A percentile compares a stretch with the other conserved stretches of the same genome.
Evolutionary conservation across 2,329 filamentous ascomycete genomes (phyloP).

Genomic region (Penicillium occitanis): DNA sequence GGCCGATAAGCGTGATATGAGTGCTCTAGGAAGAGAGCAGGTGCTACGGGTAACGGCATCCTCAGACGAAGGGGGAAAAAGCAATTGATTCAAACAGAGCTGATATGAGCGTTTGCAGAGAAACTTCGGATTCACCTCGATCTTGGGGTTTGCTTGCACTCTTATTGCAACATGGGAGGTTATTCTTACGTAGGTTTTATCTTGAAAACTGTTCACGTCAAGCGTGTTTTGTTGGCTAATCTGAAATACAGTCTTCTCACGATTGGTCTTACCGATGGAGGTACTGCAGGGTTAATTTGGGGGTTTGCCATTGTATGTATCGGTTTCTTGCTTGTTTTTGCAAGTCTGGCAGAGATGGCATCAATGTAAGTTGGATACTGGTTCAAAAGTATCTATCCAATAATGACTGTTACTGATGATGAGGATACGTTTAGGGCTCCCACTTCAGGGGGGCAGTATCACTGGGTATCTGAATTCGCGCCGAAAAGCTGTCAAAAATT

Average conservation of each 20-base stretch:
- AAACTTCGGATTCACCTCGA: constrained; percentile 48
- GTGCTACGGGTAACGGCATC: constrained; percentile 35
- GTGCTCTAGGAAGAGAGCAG: constrained; percentile 39
- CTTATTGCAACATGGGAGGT: constrained; percentile 47
- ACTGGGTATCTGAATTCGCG: constrained; percentile 49
- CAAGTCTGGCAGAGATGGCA: constrained; percentile 44
- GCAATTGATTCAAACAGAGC: background rate
- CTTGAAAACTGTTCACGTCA: background rate
- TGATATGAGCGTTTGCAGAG: constrained; percentile 30
- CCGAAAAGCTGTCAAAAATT: constrained; percentile 42
- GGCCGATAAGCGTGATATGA: constrained; percentile 41
- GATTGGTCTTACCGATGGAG: constrained; percentile 37
- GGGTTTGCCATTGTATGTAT: constrained; percentile 35
- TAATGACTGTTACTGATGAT: background rate
- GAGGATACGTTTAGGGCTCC: constrained; percentile 36
- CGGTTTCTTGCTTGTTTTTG: constrained; percentile 38
- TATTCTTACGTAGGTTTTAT: constrained; percentile 38
- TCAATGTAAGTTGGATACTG: constrained; percentile 40
- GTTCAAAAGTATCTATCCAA: background rate
- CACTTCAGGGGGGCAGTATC: constrained; percentile 42
- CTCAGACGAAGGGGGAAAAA: background rate
- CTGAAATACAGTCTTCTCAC: background rate
- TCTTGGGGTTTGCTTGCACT: constrained; percentile 47
- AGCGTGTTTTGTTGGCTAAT: background rate
- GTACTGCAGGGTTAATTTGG: constrained; percentile 41